Percentiles rank a stretch among this genome's conserved stretches.
Conservation (phyloP, 148 eudicot genomes). For the Dianthus caryophyllus region DNA sequence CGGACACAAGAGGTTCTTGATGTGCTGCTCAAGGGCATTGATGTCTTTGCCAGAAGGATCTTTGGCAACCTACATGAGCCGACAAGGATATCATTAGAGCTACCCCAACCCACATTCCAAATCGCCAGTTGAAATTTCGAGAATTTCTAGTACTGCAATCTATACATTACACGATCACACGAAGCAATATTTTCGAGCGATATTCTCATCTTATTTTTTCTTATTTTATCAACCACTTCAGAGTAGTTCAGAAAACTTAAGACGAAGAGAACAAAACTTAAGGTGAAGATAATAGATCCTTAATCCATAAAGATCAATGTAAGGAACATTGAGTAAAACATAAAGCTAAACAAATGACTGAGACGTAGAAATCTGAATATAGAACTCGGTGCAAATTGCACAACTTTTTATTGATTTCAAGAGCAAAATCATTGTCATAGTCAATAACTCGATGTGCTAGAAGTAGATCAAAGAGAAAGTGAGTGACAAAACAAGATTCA, state of each 20-base stretch:
- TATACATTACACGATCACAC: background rate
- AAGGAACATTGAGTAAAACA: too few species aligned
- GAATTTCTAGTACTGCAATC: background rate
- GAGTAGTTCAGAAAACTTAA: too few species aligned
- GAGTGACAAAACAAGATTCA: background rate
- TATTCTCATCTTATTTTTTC: too few species aligned
- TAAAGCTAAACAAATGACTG: background rate
- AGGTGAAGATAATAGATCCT: too few species aligned
- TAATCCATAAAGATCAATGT: too few species aligned
- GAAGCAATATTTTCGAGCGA: too few species aligned
- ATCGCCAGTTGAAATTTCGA: background rate
- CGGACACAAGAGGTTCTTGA: conserved; percentile 61
- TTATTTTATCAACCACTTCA: too few species aligned
- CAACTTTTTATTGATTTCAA: background rate
- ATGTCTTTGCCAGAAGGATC: conserved; percentile 71
- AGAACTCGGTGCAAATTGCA: too few species aligned
- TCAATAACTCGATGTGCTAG: background rate
- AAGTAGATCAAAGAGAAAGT: background rate
- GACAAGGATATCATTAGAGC: conserved; percentile 17
- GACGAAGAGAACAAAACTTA: too few species aligned
- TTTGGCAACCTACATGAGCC: conserved; percentile 60
- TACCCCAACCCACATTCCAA: background rate
- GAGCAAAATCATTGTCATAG: background rate
- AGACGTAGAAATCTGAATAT: too few species aligned
- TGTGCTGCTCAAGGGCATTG: conserved; percentile 78